A percentile compares a stretch with the other conserved stretches of the same genome.
These are phyloP conservation scores for Emergomyces orientalis DNA, from an alignment of 2,329 filamentous ascomycete species.

Conservation along the genomic window DNA sequence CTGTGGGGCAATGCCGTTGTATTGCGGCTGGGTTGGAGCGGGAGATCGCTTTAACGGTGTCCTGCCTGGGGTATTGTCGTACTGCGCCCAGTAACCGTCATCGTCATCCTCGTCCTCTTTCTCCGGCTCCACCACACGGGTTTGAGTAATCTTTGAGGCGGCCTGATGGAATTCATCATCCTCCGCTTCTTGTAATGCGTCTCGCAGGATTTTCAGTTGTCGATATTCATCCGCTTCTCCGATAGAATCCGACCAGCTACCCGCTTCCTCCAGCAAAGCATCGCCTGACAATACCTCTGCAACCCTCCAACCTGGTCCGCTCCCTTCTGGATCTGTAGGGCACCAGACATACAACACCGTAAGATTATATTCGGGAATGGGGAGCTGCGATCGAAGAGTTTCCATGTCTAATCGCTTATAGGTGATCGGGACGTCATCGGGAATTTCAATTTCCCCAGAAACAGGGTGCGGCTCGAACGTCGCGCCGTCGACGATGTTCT, in stretches of 20 bases:
- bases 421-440: slow-evolving; percentile 45
- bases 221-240: slow-evolving; percentile 45
- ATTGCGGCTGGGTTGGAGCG: slow-evolving; percentile 20
- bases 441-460: slow-evolving; percentile 56
- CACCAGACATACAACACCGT: slow-evolving; percentile 54
- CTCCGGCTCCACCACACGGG: slow-evolving; percentile 14
- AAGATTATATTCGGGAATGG: slow-evolving; percentile 47
- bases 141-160: slow-evolving; percentile 1
- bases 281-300: slow-evolving; percentile 50
- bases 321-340: slow-evolving; percentile 46
- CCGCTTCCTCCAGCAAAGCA: slow-evolving; percentile 39
- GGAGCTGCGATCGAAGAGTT: slow-evolving; percentile 48
- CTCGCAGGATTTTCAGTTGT: slow-evolving; percentile 28
- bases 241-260: slow-evolving; percentile 45
- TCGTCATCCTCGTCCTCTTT: slow-evolving; percentile 48
- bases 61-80: slow-evolving; percentile 47
- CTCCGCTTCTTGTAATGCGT: slow-evolving; percentile 26
- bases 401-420: slow-evolving; percentile 54
- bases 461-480: slow-evolving; percentile 54
- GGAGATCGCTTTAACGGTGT: slow-evolving; percentile 40
- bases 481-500: slow-evolving; percentile 44
- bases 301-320: slow-evolving; percentile 48
- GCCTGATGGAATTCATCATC: slow-evolving; percentile 14
- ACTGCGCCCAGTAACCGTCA: slow-evolving; percentile 56
- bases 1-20: slow-evolving; percentile 24